Evolutionary conservation across 495 filamentous ascomycete genomes (phyloP), one percentile per base, ranked within the genome.

Genomic region (Thermothielavioides terrestris): DNA sequence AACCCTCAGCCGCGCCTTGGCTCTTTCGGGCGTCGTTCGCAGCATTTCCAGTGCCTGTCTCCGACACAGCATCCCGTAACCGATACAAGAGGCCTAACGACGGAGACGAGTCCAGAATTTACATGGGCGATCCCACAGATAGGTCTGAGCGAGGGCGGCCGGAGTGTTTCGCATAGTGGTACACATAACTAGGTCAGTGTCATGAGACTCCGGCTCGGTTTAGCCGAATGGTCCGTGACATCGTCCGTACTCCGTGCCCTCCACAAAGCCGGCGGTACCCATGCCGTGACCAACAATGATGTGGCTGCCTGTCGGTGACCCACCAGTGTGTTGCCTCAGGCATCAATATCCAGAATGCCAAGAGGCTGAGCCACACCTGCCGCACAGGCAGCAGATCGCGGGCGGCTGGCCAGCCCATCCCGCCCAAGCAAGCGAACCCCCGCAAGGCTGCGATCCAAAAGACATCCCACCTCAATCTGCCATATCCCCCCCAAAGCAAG

Each of bases 281-380:
- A 43, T 37, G 27, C 3, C 23, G 12, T 28, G 11, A 28, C 37
- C 26, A 11, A 3, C 11, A 7, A 25, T 35, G 25, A 38, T 57
- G 54, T 60, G 58, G 58, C 58, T 60, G 54, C 58, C 58, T 60
- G 58, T 31, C n/a, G 36, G 49, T 54, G 49, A 56, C 53, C 31
- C 22, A 31, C 20, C 27, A 4, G 12, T n/a, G 48, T 31, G 0
- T 1, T 50, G 50, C 54, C 53, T 60, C 22, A 55, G 50, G 50
- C 54, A 55, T 11, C 1, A 46, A 39, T 28, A 31, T 15, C 9
- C 17, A 5, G 26, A 12, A 4, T n/a, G 51, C 36, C 52, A 50
- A 43, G 42, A 2, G 10, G 5, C 17, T 48, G 42, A 57, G 42
- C 57, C 54, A 56, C 54, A 50, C 15, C 36, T 41, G 46, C 31